Base-by-base conservation (phyloP, 1,284 basidiomycete genomes). In the Tylopilus orsonianus region DNA sequence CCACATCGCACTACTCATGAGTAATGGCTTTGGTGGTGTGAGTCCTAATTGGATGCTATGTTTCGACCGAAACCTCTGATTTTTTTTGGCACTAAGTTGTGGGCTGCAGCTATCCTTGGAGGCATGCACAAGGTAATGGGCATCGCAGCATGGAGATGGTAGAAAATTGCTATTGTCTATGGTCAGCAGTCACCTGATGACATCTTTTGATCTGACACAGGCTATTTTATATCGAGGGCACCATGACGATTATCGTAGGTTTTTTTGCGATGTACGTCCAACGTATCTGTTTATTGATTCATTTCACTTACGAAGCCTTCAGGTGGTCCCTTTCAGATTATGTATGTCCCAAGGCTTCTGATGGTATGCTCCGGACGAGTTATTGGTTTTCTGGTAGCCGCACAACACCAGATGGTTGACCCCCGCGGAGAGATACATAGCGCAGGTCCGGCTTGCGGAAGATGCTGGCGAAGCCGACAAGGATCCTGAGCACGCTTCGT, bases 11-110 rank as follows among this genome's bases (percentile, higher is more conserved):
- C 60, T 82, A 5, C 69, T 90, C n/a, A 74, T 89, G 41, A 85
- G 84, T 0, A 90, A 88, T 67, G 87, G 88, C 2, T 89, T 90
- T 61, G 86, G 87, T 34, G 72, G 77, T 46, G 82, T 85, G 46
- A 63, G 81, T 57, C 19, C 26, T 37, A n/a, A 29, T n/a, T 1
- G 48, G 47, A 23, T 32, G 6, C 18, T 22, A 13, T 52, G 58
- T 20, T n/a, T n/a, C n/a, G n/a, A n/a, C n/a, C n/a, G n/a, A n/a
- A n/a, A n/a, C n/a, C n/a, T n/a, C n/a, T n/a, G n/a, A n/a, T n/a
- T n/a, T n/a, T n/a, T n/a, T n/a, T n/a, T n/a, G n/a, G n/a, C n/a
- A n/a, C n/a, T n/a, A n/a, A 85, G 79, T 66, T 85, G 23, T 79
- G 84, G 62, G 83, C 85, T 9, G 85, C 83, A 14, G 85, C 85